Evolutionary conservation across 345 rosid species (phyloP), one percentile per base, ranked within the genome.

Genomic region (Linum trigynum): DNA sequence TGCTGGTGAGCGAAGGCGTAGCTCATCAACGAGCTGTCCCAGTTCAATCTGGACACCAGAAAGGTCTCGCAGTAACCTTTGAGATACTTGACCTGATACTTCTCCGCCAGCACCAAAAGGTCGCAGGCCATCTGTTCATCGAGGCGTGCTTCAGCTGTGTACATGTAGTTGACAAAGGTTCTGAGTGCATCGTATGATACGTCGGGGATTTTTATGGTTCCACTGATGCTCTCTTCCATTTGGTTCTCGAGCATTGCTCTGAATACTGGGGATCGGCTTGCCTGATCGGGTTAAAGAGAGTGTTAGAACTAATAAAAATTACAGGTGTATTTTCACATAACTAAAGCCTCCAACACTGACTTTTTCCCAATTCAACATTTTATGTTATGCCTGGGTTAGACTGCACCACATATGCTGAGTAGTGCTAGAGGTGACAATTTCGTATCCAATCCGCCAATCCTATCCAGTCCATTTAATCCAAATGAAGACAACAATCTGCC

Each of bases 1-100:
- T 92, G 90, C 85, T 85, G 97, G 74, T 85, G 91, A 3, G 97
- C 97, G 70, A 90, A 90, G 53, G 89, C 87, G 66, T 86, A 89
- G 69, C 75, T 83, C 84, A 88, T 70, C 40, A 92, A 76, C 5
- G 87, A 85, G 55, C 85, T 92, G 67, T 92, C 88, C 85, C 85
- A 81, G 69, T 74, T 89, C 77, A 89, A 75, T 69, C 85, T 89
- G 17, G 96, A 83, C 15, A 87, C 81, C 62, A 92, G 53, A 72
- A 76, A 86, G 77, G 75, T 89, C 87, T 89, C 94, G 38, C 95
- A 86, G 71, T 79, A 80, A 10, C 69, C 74, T 75, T 89, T 92
- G 66, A 92, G 96, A 68, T 89, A 86, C 71, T 86, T 80, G 68
- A 89, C 92, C 71, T 87, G 78, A 69, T 89, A 92, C 75, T 87